phyloP scores from a whole-genome alignment of 306 rosid species.

The Hippophae rhamnoides region DNA sequence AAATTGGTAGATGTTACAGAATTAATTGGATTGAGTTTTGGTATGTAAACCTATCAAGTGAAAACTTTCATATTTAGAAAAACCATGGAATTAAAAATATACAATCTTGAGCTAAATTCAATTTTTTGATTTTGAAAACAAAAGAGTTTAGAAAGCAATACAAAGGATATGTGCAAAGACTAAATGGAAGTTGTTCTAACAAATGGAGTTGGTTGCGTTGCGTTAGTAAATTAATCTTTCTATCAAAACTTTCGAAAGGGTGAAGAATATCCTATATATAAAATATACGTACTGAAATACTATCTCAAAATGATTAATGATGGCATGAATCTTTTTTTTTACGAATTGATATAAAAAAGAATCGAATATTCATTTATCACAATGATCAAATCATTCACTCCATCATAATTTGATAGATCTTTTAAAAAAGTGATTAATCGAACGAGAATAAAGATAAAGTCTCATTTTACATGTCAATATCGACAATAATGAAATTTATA shows the following conservation, averaged over 20 bases:
- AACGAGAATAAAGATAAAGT: no score
- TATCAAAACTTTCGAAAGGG: no score
- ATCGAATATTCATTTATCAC: not conserved
- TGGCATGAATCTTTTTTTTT: no score
- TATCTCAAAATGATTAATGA: no score
- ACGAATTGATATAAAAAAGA: not conserved
- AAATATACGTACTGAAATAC: no score
- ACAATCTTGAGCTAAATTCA: not conserved
- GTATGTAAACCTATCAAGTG: not conserved
- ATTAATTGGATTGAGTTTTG: not conserved
- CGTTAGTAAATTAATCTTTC: no score
- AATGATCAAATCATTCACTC: not conserved
- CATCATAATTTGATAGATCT: constrained; percentile 1
- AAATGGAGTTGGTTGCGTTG: no score
- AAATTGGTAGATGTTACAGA: not conserved
- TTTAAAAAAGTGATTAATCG: no score
- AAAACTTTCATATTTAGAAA: not conserved
- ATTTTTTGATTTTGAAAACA: not conserved
- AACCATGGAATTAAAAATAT: not conserved
- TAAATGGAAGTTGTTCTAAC: no score
- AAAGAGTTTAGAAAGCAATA: not conserved
- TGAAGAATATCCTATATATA: no score
- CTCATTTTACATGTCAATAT: no score
- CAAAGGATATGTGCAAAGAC: not conserved
- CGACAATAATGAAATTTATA: no score